phyloP scores from a whole-genome alignment of 257 asterid genomes.

The Solanum tarapatanum region DNA sequence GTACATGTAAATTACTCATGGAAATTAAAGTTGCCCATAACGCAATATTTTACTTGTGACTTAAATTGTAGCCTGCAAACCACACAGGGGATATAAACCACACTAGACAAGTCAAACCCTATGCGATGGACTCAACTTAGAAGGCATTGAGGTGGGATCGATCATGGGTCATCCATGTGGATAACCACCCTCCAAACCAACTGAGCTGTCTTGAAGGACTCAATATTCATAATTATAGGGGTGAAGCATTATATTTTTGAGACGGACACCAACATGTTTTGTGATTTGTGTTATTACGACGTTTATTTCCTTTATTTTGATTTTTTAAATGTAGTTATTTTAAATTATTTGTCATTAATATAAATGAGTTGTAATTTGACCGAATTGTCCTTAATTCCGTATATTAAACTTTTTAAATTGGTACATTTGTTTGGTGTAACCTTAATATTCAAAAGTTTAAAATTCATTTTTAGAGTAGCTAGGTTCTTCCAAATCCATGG shows the following conservation, averaged over 20 bases:
- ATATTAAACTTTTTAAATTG: background rate
- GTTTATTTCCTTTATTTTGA: background rate
- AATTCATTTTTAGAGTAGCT: background rate
- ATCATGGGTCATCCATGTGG: too few species aligned
- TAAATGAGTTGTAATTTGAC: background rate
- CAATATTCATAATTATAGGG: too few species aligned
- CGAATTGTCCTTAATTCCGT: background rate
- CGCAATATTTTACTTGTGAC: background rate
- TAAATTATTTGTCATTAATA: background rate
- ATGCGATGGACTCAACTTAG: accelerated
- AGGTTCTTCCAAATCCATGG: background rate
- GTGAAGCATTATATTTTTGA: background rate
- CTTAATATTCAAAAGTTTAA: too few species aligned
- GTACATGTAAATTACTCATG: too few species aligned
- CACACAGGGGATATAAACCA: too few species aligned
- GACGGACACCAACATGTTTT: background rate
- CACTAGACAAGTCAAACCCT: too few species aligned
- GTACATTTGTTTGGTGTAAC: background rate
- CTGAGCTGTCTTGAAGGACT: too few species aligned
- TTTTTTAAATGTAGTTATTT: background rate
- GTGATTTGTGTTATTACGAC: background rate
- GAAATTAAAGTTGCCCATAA: too few species aligned
- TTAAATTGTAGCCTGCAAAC: background rate
- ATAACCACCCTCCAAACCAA: too few species aligned
- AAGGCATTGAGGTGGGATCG: accelerated